Conservation (phyloP, 495 filamentous ascomycete species). For the Lepidopterella palustris region DNA sequence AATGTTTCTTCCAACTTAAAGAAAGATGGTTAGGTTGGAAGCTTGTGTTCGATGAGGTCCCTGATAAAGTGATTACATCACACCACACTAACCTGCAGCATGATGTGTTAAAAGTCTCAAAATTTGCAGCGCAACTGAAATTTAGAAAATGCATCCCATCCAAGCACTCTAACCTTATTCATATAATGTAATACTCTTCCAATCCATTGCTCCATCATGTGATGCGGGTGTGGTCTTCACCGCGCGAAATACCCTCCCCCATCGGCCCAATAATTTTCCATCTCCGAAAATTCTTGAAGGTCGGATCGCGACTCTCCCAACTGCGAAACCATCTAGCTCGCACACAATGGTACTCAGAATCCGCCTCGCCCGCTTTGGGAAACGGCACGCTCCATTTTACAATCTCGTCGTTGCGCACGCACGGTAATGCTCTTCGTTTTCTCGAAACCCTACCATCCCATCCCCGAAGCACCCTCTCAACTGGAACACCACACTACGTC, state of each 20-base stretch:
- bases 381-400: constrained; percentile 78
- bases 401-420: constrained; percentile 96
- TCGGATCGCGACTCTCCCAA: not conserved
- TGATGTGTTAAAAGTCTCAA: not conserved
- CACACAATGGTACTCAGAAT: constrained; percentile 82
- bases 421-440: too few relatives aligned
- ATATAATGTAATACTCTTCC: too few relatives aligned
- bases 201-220: too few relatives aligned
- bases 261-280: too few relatives aligned
- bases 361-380: constrained; percentile 89
- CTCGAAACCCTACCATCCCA: constrained; percentile 22
- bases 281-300: not conserved
- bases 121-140: not conserved
- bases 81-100: not conserved
- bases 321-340: not conserved
- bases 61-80: not conserved
- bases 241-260: too few relatives aligned
- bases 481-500: not conserved
- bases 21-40: not conserved
- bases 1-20: not conserved
- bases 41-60: not conserved
- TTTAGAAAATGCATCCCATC: not conserved
- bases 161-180: too few relatives aligned
- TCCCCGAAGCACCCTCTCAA: not conserved
- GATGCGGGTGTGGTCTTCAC: too few relatives aligned